These are phyloP conservation scores for Xanthoconium purpureum DNA, from an alignment of 768 basidiomycete species.

Conservation along the genomic window DNA sequence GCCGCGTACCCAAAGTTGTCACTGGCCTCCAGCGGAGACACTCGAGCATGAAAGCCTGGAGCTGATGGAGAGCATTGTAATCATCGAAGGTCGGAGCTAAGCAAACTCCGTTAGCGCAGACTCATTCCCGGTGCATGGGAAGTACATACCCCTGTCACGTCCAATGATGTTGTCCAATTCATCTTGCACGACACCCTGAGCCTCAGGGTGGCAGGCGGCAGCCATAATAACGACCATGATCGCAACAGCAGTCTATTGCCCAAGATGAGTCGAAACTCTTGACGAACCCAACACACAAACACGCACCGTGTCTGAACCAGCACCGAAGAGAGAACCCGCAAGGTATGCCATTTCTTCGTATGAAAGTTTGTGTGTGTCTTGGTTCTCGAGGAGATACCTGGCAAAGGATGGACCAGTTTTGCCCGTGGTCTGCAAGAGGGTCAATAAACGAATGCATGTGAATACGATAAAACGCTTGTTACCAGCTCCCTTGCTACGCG, in stretches of 20 bases:
- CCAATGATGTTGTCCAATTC: conserved; percentile 56
- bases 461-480: neutral
- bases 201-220: conserved; percentile 51
- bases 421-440: conserved; percentile 18
- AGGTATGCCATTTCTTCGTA: conserved; percentile 61
- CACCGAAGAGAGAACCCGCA: conserved; percentile 63
- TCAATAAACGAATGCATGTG: neutral
- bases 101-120: neutral
- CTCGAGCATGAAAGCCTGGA: conserved; percentile 42
- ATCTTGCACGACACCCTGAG: conserved; percentile 49
- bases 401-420: conserved; percentile 45
- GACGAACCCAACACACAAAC: neutral
- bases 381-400: conserved; percentile 55
- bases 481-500: conserved; percentile 48
- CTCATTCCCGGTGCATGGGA: neutral
- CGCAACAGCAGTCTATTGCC: conserved; percentile 47
- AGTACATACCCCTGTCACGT: conserved; percentile 30
- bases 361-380: conserved; percentile 50
- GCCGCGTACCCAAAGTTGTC: conserved; percentile 27
- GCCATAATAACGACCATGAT: conserved; percentile 58
- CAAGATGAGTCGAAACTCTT: neutral
- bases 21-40: conserved; percentile 42
- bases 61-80: conserved; percentile 33
- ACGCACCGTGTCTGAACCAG: conserved; percentile 57
- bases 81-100: conserved; percentile 44